These are phyloP conservation scores for Gracilaria vermiculophylla DNA, from an alignment of 23 red algal genomes.

Conservation along the genomic window DNA sequence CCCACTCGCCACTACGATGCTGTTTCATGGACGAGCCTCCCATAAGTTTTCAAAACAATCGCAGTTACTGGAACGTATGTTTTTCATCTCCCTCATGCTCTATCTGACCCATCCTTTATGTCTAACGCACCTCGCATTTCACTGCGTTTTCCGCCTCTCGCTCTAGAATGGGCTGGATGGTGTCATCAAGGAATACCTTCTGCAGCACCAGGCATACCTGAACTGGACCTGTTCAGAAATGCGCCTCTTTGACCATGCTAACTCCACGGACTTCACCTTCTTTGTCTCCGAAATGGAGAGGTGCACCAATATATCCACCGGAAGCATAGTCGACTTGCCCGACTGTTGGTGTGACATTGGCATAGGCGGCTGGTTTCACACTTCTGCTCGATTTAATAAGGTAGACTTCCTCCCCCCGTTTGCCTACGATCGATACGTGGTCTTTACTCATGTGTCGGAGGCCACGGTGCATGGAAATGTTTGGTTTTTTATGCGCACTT, in stretches of 20 bases:
- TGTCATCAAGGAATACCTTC: background rate
- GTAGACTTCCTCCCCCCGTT: conserved; percentile 41
- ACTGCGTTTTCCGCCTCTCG: no score
- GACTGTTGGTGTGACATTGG: conserved; percentile 21
- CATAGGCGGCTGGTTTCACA: conserved; percentile 2
- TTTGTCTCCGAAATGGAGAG: background rate
- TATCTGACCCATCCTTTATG: background rate
- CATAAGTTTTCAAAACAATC: background rate
- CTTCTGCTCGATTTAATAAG: background rate
- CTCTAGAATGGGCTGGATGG: background rate
- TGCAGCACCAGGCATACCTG: background rate
- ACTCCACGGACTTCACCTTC: background rate
- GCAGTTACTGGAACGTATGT: background rate
- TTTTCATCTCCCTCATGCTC: background rate
- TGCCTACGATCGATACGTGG: background rate
- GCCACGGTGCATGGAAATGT: background rate
- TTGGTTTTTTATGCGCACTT: conserved; percentile 27
- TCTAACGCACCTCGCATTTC: no score
- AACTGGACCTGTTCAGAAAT: background rate
- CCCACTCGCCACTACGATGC: background rate
- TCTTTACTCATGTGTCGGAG: background rate
- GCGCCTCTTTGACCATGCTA: background rate
- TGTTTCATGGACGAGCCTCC: background rate
- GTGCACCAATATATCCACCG: background rate
- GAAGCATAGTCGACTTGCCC: background rate